Evolutionary conservation across 208 protist genomes (phyloP), one percentile per base, ranked within the genome.

Genomic region (Trypanosomatidae sp.): DNA sequence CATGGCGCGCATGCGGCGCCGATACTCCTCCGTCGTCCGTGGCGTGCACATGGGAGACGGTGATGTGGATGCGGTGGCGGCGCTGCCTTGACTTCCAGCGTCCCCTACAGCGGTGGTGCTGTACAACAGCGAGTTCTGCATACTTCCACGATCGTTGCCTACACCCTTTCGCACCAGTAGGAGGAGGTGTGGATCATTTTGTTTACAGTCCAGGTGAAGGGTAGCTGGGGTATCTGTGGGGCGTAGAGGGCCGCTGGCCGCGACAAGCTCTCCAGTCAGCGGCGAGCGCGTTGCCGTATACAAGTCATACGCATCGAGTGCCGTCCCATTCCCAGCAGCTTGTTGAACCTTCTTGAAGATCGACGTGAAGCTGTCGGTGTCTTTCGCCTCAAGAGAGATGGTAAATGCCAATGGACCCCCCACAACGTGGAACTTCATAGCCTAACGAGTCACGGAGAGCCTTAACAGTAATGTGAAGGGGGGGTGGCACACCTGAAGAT

Each of bases 401-500:
- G 60, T 82, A 33, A 71, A 74, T 55, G 76, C 66, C 28, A 89
- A 73, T 7, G 81, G 81, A 17, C 71, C 78, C 41, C 84, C 87
- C 0, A 90, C 68, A 43, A 94, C 73, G 41, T 80, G 60, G 53
- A 94, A 77, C 72, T 84, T 88, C 86, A 94, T 91, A 6, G 22
- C 33, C 36, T 36, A 4, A 44, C 43, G 28, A 55, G 22, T 30
- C 13, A 25, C 30, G 60, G 17, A 65, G 10, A 28, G 9, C 41
- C 7, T 28, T n/a, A 22, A 65, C 33, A 22, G 28, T 22, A 22
- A 62, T 12, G 19, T 44, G 9, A 44, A 10, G 60, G 2, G 60
- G 1, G 3, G 0, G 60, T 9, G 8, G 9, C 22, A 28, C 22
- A 13, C 15, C 3, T 13, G 33, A 30, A 19, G 7, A 56, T 9